Conservation (phyloP, 2,329 filamentous ascomycete genomes). For the Lachnellula cervina region DNA sequence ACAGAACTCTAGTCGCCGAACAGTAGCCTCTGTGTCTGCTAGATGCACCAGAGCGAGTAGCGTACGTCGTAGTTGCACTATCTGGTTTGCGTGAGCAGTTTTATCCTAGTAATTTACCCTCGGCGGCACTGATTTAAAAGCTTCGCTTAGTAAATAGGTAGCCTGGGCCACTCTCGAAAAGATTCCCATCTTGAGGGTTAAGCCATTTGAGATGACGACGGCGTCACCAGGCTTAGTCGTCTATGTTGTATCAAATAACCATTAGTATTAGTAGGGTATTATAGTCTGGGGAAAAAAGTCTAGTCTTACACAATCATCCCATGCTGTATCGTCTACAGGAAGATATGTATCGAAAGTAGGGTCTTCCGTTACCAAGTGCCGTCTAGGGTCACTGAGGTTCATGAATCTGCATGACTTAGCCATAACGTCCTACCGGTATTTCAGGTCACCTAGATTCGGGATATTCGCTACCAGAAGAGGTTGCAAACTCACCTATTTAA, state of each 20-base stretch:
- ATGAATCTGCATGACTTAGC: not conserved
- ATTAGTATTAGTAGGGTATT: not conserved
- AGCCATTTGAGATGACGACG: not conserved
- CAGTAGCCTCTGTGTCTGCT: not conserved
- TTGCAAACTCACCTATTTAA: not conserved
- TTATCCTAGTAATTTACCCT: not conserved
- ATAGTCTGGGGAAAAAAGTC: not conserved
- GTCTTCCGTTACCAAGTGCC: not conserved
- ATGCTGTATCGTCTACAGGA: not conserved
- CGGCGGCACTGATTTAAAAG: not conserved
- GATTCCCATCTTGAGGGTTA: not conserved
- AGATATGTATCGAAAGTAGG: not conserved
- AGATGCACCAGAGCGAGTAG: not conserved
- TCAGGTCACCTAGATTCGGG: too few relatives aligned
- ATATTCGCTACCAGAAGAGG: not conserved
- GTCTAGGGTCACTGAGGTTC: not conserved
- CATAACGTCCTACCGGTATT: not conserved
- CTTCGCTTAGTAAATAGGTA: not conserved
- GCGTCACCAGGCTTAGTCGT: not conserved
- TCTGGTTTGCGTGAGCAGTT: not conserved
- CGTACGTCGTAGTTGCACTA: not conserved
- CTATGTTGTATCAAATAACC: not conserved
- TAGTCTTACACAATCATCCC: not conserved
- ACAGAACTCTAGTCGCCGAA: not conserved
- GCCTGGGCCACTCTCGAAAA: not conserved